Percentiles rank a stretch among this genome's conserved stretches.
These are phyloP conservation scores for Taphrina deformans DNA, from an alignment of 1,139 yeast species.

Conservation along the genomic window DNA sequence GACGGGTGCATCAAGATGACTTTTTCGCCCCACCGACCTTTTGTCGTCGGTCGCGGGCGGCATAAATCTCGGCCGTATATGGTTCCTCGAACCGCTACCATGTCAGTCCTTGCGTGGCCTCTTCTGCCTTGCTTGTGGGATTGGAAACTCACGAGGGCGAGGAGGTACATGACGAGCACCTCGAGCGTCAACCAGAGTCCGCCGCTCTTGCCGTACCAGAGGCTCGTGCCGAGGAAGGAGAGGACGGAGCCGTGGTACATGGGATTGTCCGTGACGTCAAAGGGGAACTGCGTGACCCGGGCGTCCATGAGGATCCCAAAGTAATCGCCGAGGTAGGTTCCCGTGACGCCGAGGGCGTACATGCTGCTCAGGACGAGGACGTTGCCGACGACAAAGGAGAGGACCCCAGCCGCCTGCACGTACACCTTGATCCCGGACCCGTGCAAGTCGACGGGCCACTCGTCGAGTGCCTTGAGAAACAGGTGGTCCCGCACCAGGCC, in stretches of 20 bases:
- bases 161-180: conserved; percentile 75
- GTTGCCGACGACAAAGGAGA: conserved; percentile 61
- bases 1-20: not conserved
- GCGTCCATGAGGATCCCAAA: conserved; percentile 92
- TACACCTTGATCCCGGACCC: conserved; percentile 51
- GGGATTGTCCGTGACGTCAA: conserved; percentile 85
- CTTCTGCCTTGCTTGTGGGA: too few species aligned
- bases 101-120: too few species aligned
- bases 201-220: conserved; percentile 83
- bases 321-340: conserved; percentile 94
- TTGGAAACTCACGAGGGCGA: conserved; percentile 56
- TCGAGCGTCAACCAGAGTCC: conserved; percentile 71
- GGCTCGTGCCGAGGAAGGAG: conserved; percentile 85
- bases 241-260: conserved; percentile 94
- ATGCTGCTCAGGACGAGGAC: conserved; percentile 77
- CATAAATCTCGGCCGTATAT: conserved; percentile 85
- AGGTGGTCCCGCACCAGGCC: conserved; percentile 80
- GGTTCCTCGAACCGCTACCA: conserved; percentile 51
- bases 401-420: conserved; percentile 39
- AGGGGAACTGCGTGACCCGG: conserved; percentile 91
- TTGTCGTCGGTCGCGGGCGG: conserved; percentile 56
- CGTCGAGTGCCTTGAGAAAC: conserved; percentile 59
- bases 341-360: conserved; percentile 94
- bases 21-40: not conserved
- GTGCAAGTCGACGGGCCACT: not conserved